These are phyloP conservation scores for Acer saccharum DNA, from an alignment of 345 rosid genomes.

Conservation along the genomic window DNA sequence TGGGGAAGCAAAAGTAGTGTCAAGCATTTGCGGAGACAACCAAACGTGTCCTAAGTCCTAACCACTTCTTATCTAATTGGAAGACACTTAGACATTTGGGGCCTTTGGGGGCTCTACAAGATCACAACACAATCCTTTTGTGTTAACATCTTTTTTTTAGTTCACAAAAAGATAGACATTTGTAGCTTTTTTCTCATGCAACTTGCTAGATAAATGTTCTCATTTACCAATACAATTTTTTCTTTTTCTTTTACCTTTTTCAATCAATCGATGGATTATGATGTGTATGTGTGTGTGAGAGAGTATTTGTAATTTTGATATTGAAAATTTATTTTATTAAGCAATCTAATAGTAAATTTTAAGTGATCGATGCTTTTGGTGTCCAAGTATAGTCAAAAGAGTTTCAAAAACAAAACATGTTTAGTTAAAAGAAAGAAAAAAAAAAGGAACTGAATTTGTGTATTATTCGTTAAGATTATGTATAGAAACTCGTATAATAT, in stretches of 20 bases:
- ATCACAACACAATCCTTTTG: neutral
- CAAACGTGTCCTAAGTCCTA: constrained; percentile 18
- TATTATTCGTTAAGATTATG: no score
- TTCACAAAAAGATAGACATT: neutral
- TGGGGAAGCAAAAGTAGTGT: neutral
- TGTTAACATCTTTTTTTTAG: neutral
- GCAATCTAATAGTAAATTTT: no score
- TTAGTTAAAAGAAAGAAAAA: no score
- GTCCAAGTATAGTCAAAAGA: no score
- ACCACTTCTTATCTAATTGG: neutral
- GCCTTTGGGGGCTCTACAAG: neutral
- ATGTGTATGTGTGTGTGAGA: neutral
- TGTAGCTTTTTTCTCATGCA: neutral
- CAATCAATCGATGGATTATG: neutral
- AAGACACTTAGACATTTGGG: neutral
- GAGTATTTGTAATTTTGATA: neutral
- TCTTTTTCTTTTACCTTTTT: neutral
- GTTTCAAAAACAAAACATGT: no score
- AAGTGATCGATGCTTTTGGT: no score
- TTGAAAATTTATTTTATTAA: no score
- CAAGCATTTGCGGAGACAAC: constrained; percentile 27
- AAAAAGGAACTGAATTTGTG: no score
- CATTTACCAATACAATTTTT: neutral
- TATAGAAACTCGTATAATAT: no score
- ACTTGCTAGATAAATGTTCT: no score